phyloP scores from a whole-genome alignment of 1,284 basidiomycete species.

The Apiotrichum laibachii region DNA sequence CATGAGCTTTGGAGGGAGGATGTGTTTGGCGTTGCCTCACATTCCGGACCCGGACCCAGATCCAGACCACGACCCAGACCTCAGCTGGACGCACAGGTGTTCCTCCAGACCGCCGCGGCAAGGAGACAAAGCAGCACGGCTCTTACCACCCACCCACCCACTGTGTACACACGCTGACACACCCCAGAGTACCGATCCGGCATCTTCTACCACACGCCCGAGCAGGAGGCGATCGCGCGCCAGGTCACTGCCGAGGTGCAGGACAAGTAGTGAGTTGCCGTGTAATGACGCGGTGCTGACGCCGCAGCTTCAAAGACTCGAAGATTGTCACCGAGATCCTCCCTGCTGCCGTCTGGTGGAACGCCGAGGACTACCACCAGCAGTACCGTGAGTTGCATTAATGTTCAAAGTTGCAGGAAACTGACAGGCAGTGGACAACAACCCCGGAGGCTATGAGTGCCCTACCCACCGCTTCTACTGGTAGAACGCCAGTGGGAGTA shows the following conservation, averaged over 20 bases:
- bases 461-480: constrained; percentile 54
- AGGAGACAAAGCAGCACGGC: too few relatives aligned
- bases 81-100: too few relatives aligned
- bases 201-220: constrained; percentile 76
- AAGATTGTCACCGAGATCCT: constrained; percentile 76
- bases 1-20: too few relatives aligned
- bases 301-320: constrained; percentile 65
- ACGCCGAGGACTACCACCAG: constrained; percentile 82
- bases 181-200: constrained; percentile 82
- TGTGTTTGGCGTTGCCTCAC: too few relatives aligned
- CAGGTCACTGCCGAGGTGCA: constrained; percentile 82
- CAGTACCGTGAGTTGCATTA: constrained; percentile 57
- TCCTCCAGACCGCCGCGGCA: too few relatives aligned
- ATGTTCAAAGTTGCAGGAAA: constrained; percentile 14
- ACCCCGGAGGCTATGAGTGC: constrained; percentile 54
- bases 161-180: constrained; percentile 6
- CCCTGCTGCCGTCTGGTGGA: constrained; percentile 68
- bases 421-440: constrained; percentile 43
- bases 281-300: background rate
- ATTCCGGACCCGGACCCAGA: too few relatives aligned
- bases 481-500: constrained; percentile 26
- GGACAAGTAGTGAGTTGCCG: constrained; percentile 61
- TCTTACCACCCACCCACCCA: too few relatives aligned
- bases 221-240: constrained; percentile 72
- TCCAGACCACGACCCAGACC: too few relatives aligned